Percentiles rank a stretch among this genome's conserved stretches.
Evolutionary conservation across 768 basidiomycete genomes (phyloP).

Genomic region (Collybia sordida): DNA sequence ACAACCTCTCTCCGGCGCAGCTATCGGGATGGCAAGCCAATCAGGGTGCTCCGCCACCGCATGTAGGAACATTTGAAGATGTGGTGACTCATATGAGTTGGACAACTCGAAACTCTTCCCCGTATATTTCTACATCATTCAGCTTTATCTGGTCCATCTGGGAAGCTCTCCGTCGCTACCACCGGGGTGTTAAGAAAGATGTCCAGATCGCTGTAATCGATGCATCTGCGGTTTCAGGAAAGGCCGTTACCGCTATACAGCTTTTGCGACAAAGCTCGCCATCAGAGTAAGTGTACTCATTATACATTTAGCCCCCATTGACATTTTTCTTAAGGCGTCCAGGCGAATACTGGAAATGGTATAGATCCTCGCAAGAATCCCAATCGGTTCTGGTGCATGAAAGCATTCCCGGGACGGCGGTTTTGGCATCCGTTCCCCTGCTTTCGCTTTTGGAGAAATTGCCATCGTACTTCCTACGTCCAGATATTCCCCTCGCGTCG

Average conservation of each 20-base stretch:
- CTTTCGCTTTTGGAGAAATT: constrained; percentile 62
- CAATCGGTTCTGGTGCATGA: constrained; percentile 75
- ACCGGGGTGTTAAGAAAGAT: constrained; percentile 69
- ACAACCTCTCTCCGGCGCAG: constrained; percentile 33
- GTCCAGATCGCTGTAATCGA: constrained; percentile 81
- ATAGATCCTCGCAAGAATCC: constrained; percentile 70
- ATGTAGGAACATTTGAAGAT: constrained; percentile 51
- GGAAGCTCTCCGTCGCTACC: constrained; percentile 79
- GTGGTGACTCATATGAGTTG: constrained; percentile 74
- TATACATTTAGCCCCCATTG: background rate
- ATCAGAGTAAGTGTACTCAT: constrained; percentile 49
- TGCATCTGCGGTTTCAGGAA: constrained; percentile 53
- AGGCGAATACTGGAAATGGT: constrained; percentile 71
- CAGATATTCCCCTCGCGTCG: constrained; percentile 21
- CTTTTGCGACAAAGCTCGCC: constrained; percentile 51
- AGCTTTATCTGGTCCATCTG: constrained; percentile 82
- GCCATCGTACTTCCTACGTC: constrained; percentile 65
- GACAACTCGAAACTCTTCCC: constrained; percentile 69
- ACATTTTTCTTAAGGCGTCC: constrained; percentile 12
- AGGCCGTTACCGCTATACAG: constrained; percentile 65
- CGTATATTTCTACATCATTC: constrained; percentile 75
- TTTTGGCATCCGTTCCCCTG: constrained; percentile 71
- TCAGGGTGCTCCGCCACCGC: constrained; percentile 3
- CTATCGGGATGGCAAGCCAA: constrained; percentile 12
- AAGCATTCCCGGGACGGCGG: constrained; percentile 61